Percentiles rank a stretch among this genome's conserved stretches.
Evolutionary conservation across 345 rosid genomes (phyloP).

Genomic region (Tarenaya hassleriana): DNA sequence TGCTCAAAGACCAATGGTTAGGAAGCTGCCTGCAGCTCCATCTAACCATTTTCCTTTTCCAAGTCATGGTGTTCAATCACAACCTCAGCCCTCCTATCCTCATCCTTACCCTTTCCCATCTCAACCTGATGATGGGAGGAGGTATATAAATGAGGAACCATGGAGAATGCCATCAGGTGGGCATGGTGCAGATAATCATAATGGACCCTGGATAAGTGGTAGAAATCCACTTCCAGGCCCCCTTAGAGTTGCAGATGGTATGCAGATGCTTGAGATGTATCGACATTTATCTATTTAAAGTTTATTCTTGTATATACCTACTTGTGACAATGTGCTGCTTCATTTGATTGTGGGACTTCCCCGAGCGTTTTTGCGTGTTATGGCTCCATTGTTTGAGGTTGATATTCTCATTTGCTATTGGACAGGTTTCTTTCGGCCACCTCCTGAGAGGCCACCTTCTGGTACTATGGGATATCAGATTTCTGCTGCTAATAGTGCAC

Average conservation of each 20-base stretch:
- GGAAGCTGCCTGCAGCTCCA: constrained; percentile 39
- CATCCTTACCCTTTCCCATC: constrained; percentile 50
- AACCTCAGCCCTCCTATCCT: constrained; percentile 52
- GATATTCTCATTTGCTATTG: constrained; percentile 18
- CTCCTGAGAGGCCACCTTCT: constrained; percentile 51
- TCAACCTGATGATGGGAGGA: constrained; percentile 51
- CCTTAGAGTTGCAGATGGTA: constrained; percentile 57
- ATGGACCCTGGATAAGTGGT: constrained; percentile 60
- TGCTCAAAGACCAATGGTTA: constrained; percentile 48
- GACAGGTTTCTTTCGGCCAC: constrained; percentile 68
- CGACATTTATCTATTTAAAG: constrained; percentile 7
- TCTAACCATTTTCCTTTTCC: constrained; percentile 58
- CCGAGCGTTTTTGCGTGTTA: background rate
- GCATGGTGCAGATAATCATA: constrained; percentile 45
- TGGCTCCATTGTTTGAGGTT: constrained; percentile 15
- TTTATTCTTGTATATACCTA: constrained; percentile 15
- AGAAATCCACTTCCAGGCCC: constrained; percentile 52
- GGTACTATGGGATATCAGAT: constrained; percentile 53
- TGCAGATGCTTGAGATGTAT: constrained; percentile 16
- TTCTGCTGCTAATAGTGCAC: constrained; percentile 38
- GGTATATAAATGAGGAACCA: constrained; percentile 49
- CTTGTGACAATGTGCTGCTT: constrained; percentile 7
- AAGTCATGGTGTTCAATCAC: constrained; percentile 48
- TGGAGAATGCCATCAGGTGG: constrained; percentile 62
- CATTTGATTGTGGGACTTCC: constrained; percentile 1